Conservation (phyloP, 176 grass and related monocot genomes). For the Triticum timopheevii region DNA sequence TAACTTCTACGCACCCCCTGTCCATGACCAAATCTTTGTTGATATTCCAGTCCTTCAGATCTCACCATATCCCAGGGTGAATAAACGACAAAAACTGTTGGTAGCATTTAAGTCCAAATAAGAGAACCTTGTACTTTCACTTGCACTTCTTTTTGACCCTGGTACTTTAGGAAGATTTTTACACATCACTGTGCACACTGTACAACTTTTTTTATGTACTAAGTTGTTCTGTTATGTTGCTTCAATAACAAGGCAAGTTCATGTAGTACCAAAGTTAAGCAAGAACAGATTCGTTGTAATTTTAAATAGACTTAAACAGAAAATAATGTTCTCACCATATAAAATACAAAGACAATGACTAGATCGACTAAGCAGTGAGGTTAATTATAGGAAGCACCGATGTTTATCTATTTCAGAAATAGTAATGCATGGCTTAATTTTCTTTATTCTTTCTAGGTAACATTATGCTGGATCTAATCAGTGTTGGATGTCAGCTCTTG, state of each 20-base stretch:
- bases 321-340: constrained; percentile 3
- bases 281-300: background rate
- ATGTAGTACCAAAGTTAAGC: background rate
- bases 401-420: constrained; percentile 9
- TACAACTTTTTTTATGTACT: background rate
- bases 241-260: constrained; percentile 8
- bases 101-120: background rate
- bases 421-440: background rate
- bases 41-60: too few species aligned
- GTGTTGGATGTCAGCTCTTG: constrained; percentile 8
- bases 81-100: background rate
- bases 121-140: background rate
- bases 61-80: background rate
- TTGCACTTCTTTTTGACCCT: background rate
- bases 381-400: constrained; percentile 5
- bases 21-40: too few species aligned
- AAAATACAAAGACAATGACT: background rate
- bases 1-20: too few species aligned
- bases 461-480: background rate
- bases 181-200: background rate
- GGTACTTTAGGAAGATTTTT: background rate
- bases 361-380: background rate
- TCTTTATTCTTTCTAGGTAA: background rate
- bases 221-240: background rate
- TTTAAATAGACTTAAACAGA: background rate